A percentile compares a stretch with the other conserved stretches of the same genome.
Conservation (phyloP, 2,329 filamentous ascomycete genomes). For the Phaeosphaeriaceae sp. region DNA sequence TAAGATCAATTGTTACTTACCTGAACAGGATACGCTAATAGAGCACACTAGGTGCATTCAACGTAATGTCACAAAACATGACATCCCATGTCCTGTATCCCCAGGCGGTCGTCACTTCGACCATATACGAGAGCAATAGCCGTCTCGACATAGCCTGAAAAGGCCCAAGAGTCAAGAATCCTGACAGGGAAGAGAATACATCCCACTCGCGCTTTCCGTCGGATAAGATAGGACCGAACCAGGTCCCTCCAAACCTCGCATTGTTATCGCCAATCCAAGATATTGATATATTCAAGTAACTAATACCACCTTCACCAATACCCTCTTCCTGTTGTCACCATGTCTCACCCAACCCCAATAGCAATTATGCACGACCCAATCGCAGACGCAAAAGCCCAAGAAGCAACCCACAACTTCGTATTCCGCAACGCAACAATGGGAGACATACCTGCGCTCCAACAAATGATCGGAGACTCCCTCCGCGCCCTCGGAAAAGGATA, state of each 20-base stretch:
- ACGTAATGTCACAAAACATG: no score
- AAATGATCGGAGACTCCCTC: constrained; percentile 38
- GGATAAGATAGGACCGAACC: background rate
- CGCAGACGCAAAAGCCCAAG: constrained; percentile 39
- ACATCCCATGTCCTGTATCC: no score
- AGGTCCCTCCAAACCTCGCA: background rate
- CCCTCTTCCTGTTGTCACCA: background rate
- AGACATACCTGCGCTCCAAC: constrained; percentile 40
- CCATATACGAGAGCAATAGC: no score
- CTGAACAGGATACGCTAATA: no score
- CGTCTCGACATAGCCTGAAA: no score
- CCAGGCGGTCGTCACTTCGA: no score
- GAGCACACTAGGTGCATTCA: no score
- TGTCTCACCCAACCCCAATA: background rate
- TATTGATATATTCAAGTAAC: no score
- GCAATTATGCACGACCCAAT: constrained; percentile 31
- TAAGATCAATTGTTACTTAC: no score
- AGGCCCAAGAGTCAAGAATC: background rate
- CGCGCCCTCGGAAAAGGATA: constrained; percentile 33
- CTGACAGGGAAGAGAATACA: background rate
- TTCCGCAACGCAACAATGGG: constrained; percentile 37
- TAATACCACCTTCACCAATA: background rate
- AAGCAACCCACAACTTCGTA: constrained; percentile 38
- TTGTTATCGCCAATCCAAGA: no score
- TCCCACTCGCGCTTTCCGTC: background rate